These are phyloP conservation scores for Penicillium sp. DNA, from an alignment of 2,329 filamentous ascomycete species.

Conservation along the genomic window DNA sequence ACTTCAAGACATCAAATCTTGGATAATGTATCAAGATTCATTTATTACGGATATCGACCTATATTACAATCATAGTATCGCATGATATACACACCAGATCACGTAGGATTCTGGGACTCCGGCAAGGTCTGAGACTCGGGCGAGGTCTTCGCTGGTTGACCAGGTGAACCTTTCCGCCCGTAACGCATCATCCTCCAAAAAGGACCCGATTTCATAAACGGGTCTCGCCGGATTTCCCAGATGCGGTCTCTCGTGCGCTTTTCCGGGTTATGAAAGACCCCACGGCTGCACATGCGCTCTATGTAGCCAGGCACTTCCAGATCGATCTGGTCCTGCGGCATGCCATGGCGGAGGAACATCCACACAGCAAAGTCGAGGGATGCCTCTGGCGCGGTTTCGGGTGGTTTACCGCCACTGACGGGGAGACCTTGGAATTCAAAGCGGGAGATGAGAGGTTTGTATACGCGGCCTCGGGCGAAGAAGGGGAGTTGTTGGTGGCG, in stretches of 20 bases:
- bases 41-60: slow-evolving; percentile 3
- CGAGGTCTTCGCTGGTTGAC: background rate
- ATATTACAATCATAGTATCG: slow-evolving; percentile 4
- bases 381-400: slow-evolving; percentile 17
- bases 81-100: slow-evolving; percentile 3
- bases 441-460: slow-evolving; percentile 2
- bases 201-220: slow-evolving; percentile 16
- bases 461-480: slow-evolving; percentile 7
- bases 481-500: slow-evolving; percentile 3
- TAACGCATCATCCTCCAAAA: background rate
- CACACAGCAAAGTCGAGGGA: slow-evolving; percentile 38
- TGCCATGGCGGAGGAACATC: slow-evolving; percentile 31
- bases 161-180: background rate
- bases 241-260: slow-evolving; percentile 6
- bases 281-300: slow-evolving; percentile 22
- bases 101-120: background rate
- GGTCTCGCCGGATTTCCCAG: slow-evolving; percentile 12
- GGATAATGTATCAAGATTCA: background rate
- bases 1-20: background rate
- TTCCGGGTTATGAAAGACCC: slow-evolving; percentile 11
- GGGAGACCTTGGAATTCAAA: slow-evolving; percentile 2
- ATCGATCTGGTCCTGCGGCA: slow-evolving; percentile 34
- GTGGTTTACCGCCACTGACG: slow-evolving; percentile 14
- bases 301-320: slow-evolving; percentile 37
- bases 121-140: background rate